These are phyloP conservation scores for Cutaneotrichosporon cutaneum DNA, from an alignment of 1,284 basidiomycete species.

Conservation along the genomic window DNA sequence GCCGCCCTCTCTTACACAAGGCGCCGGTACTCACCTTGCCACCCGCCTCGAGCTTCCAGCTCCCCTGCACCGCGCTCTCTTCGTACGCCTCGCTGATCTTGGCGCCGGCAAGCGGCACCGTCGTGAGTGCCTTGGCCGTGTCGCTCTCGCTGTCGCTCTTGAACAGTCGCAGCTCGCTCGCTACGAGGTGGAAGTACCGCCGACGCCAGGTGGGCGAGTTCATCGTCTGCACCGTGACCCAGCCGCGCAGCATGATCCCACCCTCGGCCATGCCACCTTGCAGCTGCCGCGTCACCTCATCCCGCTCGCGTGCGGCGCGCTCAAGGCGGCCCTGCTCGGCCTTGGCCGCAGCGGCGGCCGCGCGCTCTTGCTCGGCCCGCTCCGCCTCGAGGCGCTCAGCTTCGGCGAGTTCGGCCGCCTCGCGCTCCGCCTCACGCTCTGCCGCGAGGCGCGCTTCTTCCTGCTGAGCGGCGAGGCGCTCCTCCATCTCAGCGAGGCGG, in stretches of 20 bases:
- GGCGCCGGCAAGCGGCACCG: constrained; percentile 1
- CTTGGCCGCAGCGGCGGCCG: background rate
- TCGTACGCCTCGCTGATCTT: constrained; percentile 33
- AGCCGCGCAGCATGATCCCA: constrained; percentile 46
- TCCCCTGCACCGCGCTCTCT: constrained; percentile 46
- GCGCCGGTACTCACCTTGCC: constrained; percentile 31
- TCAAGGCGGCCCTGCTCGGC: constrained; percentile 4
- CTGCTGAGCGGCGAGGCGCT: constrained; percentile 13
- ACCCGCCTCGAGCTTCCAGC: constrained; percentile 39
- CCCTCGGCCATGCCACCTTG: constrained; percentile 28
- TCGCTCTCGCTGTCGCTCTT: constrained; percentile 25
- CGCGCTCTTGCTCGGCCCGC: constrained; percentile 4
- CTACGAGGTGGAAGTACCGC: constrained; percentile 41
- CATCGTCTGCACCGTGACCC: constrained; percentile 46
- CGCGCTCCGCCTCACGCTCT: constrained; percentile 10
- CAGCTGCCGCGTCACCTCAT: constrained; percentile 16
- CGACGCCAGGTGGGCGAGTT: constrained; percentile 43
- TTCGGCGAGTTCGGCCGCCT: constrained; percentile 10
- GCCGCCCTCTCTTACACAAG: background rate
- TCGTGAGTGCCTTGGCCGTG: constrained; percentile 7
- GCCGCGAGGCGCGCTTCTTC: constrained; percentile 11
- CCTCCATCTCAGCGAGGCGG: constrained; percentile 2
- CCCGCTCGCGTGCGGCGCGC: constrained; percentile 12
- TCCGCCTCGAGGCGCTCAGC: constrained; percentile 13
- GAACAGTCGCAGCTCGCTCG: constrained; percentile 38